Base-by-base conservation (phyloP, 352 stramenopile genomes). In the Globisporangium mamillatum region DNA sequence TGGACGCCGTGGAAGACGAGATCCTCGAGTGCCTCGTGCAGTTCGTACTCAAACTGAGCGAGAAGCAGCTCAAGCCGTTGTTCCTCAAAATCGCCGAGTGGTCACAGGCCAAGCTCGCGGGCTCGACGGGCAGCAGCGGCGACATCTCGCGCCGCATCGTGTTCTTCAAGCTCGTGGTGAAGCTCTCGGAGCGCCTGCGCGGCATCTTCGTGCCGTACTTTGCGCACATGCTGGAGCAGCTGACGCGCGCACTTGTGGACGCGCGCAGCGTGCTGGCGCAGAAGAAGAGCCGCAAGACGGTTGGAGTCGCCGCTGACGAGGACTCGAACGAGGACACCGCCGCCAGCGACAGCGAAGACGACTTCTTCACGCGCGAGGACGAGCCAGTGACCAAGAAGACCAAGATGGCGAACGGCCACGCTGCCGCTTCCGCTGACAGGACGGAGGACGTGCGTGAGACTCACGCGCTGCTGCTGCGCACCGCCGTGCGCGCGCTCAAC, bases 201-300 rank as follows among this genome's bases (percentile, higher is more conserved):
- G 88, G 88, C 60, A 97, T 97, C 62, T 95, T 97, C 52, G 88
- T 97, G 60, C 89, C 88, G 55, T 97, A 95, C 77, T 97, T 87
- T 65, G 84, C 81, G 1, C 87, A 95, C 68, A 72, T 93, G 48
- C 58, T 94, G 48, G 80, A 91, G 44, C 75, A 88, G 36, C 67
- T 93, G 44, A 83, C 80, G 29, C 68, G 69, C 0, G 73, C 74
- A 1, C 70, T 94, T 32, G 66, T 69, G 16, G 81, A 90, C 22
- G 90, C 80, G 48, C 80, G 76, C 12, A 75, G 77, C 10, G 75
- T 79, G 41, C 44, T 94, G 32, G 68, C 75, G 64, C 78, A 79
- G 52, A 89, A 88, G 67, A 66, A 73, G n/a, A 68, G 44, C 1
- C 69, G 65, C 27, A 72, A 71, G 27, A 65, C 44, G 2, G 68